phyloP scores from a whole-genome alignment of 202 grass and related monocot genomes.

The Carex sylvatica region DNA sequence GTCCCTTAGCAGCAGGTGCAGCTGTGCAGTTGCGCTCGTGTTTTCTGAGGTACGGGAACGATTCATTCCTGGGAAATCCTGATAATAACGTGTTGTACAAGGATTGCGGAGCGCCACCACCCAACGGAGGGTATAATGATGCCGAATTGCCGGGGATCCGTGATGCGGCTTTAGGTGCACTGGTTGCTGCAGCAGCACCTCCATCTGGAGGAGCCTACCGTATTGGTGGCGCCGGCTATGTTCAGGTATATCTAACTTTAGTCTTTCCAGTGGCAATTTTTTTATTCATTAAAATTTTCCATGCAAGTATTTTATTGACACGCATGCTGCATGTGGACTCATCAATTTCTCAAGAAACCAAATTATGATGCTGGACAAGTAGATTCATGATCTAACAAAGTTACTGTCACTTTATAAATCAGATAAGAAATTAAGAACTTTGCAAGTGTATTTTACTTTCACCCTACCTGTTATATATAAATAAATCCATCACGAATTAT shows the following conservation, averaged over 20 bases:
- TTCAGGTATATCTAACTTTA: slow-evolving; percentile 29
- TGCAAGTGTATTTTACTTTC: background rate
- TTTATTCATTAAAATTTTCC: background rate
- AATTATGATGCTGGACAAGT: background rate
- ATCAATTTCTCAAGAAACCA: background rate
- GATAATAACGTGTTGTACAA: slow-evolving; percentile 74
- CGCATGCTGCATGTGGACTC: background rate
- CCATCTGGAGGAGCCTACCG: slow-evolving; percentile 42
- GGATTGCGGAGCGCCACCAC: slow-evolving; percentile 52
- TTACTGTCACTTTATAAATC: background rate
- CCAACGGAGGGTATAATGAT: slow-evolving; percentile 31
- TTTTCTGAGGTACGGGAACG: slow-evolving; percentile 83
- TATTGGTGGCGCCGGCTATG: slow-evolving; percentile 47
- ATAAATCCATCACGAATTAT: background rate
- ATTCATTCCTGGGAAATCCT: slow-evolving; percentile 75
- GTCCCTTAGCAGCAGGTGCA: slow-evolving; percentile 54
- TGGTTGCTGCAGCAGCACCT: slow-evolving; percentile 36
- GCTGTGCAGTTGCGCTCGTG: slow-evolving; percentile 72
- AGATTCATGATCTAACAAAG: background rate
- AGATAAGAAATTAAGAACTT: background rate
- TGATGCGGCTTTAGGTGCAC: slow-evolving; percentile 63
- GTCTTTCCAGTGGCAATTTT: background rate
- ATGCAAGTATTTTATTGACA: background rate
- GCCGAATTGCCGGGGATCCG: slow-evolving; percentile 44
- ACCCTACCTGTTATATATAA: background rate